phyloP scores from a whole-genome alignment of 495 filamentous ascomycete genomes.

The Physcia stellaris region DNA sequence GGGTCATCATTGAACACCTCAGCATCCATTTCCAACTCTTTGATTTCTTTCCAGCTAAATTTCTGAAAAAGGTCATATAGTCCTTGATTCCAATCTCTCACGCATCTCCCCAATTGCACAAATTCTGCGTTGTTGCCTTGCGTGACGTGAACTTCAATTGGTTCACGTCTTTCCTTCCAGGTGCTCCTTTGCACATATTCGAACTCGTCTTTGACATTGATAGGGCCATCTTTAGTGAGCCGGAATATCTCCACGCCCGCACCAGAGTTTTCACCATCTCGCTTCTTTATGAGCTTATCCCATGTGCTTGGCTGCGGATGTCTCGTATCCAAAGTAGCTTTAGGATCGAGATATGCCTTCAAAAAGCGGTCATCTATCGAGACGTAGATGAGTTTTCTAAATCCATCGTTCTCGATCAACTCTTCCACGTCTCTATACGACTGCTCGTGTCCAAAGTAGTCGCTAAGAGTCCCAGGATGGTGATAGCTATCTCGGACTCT shows the following conservation, averaged over 20 bases:
- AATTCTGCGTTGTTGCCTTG: too few relatives aligned
- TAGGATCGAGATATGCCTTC: neutral
- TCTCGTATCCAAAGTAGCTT: neutral
- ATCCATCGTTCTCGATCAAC: neutral
- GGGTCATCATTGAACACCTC: too few relatives aligned
- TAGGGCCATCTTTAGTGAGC: neutral
- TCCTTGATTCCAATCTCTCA: too few relatives aligned
- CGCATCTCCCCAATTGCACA: too few relatives aligned
- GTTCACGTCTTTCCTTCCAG: too few relatives aligned
- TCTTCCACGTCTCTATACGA: neutral
- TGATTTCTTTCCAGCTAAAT: too few relatives aligned
- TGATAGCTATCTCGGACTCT: neutral
- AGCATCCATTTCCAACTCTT: too few relatives aligned
- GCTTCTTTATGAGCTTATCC: neutral
- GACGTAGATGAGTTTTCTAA: neutral
- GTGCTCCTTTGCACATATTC: neutral
- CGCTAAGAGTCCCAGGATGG: neutral
- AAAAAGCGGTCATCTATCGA: neutral
- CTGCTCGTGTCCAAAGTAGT: neutral
- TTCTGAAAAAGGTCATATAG: too few relatives aligned
- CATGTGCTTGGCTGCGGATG: conserved; percentile 1
- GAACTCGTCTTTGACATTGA: neutral
- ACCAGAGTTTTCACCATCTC: neutral
- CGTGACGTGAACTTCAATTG: too few relatives aligned
- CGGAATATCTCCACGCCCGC: neutral